A percentile compares a stretch with the other conserved stretches of the same genome.
phyloP scores from a whole-genome alignment of 495 filamentous ascomycete species.

The Neurospora intermedia region DNA sequence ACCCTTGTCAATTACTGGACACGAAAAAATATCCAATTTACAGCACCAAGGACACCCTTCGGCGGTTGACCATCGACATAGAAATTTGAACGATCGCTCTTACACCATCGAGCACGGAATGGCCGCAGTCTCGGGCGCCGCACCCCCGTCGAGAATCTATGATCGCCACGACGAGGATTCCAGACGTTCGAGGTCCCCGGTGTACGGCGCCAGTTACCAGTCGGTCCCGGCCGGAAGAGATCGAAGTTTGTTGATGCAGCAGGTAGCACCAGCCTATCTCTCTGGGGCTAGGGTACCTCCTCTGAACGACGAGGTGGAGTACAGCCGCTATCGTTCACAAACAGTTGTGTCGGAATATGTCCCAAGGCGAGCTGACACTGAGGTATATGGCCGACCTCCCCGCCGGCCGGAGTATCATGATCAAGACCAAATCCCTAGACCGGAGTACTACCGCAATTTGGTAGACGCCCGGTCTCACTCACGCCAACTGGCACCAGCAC shows the following conservation, averaged over 20 bases:
- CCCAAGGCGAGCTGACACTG: constrained; percentile 4
- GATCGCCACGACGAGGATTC: background rate
- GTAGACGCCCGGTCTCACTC: constrained; percentile 18
- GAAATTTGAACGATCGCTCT: background rate
- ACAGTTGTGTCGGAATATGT: constrained; percentile 2
- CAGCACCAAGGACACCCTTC: background rate
- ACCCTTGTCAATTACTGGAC: background rate
- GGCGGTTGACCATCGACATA: background rate
- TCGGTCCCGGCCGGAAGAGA: background rate
- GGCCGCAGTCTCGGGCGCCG: background rate
- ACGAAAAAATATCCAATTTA: background rate
- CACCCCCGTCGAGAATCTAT: constrained; percentile 3
- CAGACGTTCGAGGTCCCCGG: background rate
- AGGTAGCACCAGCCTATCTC: constrained; percentile 1
- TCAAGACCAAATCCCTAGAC: constrained; percentile 10
- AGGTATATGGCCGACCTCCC: constrained; percentile 8
- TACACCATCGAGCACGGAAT: background rate
- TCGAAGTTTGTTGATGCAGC: background rate
- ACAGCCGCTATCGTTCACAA: background rate
- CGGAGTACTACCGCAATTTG: constrained; percentile 25
- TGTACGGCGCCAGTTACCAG: constrained; percentile 2
- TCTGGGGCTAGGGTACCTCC: background rate
- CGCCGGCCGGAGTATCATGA: constrained; percentile 6
- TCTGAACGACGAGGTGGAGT: background rate
- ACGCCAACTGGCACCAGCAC: background rate